Conservation (phyloP, 148 eudicot genomes). For the Rhododendron vialii region DNA sequence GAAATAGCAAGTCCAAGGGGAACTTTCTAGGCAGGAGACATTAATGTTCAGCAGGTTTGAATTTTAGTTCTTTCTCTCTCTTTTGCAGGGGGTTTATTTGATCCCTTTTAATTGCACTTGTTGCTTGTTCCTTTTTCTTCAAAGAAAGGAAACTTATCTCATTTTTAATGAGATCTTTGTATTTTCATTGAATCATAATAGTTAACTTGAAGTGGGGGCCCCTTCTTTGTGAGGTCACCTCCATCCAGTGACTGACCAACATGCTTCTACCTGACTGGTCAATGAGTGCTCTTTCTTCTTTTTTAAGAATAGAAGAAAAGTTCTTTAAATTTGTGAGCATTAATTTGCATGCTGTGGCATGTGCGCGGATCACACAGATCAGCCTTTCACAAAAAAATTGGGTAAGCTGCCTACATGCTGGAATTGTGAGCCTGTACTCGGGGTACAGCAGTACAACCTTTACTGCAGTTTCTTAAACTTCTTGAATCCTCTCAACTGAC, state of each 20-base stretch:
- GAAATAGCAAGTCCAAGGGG: background rate
- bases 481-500: background rate
- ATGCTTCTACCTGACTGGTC: background rate
- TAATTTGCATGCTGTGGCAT: background rate
- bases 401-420: background rate
- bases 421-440: background rate
- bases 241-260: background rate
- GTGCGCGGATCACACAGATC: background rate
- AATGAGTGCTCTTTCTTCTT: background rate
- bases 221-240: background rate
- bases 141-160: background rate
- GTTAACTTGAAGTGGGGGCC: background rate
- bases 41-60: background rate
- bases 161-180: background rate
- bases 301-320: background rate
- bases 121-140: background rate
- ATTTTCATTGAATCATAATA: background rate
- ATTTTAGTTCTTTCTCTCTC: background rate
- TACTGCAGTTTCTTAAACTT: constrained; percentile 3
- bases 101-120: background rate
- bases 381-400: background rate
- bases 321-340: background rate
- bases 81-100: background rate
- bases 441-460: background rate
- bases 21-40: background rate